Conservation (phyloP, 331 rosid genomes). For the Arachis monticola region DNA sequence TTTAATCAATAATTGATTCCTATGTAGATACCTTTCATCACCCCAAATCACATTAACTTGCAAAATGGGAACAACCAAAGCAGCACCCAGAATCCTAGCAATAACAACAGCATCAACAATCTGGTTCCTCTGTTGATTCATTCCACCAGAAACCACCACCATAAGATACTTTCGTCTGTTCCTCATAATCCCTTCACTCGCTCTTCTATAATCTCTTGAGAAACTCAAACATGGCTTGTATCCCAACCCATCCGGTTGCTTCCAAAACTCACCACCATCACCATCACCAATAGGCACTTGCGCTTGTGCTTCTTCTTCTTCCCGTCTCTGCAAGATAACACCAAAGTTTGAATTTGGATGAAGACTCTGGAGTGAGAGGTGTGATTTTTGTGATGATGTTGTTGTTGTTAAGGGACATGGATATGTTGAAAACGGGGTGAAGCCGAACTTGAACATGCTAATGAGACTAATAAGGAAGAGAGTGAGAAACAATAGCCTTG, state of each 20-base stretch:
- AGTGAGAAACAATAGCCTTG: constrained; percentile 56
- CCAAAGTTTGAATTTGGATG: constrained; percentile 41
- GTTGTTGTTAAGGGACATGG: constrained; percentile 54
- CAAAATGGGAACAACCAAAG: constrained; percentile 89
- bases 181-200: constrained; percentile 54
- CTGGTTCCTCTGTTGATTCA: constrained; percentile 98
- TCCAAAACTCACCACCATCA: constrained; percentile 69
- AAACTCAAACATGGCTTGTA: constrained; percentile 78
- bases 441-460: constrained; percentile 62
- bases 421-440: constrained; percentile 52
- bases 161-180: constrained; percentile 71
- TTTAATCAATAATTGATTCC: neutral
- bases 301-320: constrained; percentile 2
- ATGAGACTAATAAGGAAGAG: constrained; percentile 63
- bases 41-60: constrained; percentile 99
- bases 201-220: constrained; percentile 59
- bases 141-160: constrained; percentile 91
- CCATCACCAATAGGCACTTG: constrained; percentile 27
- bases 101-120: constrained; percentile 96
- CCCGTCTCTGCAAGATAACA: neutral
- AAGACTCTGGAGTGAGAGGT: constrained; percentile 41
- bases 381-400: constrained; percentile 13
- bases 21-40: constrained; percentile 78
- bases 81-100: constrained; percentile 97
- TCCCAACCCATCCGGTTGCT: constrained; percentile 90